Base-by-base conservation (phyloP, 192 early-diverging fungal species). In the Diversispora eburnea region DNA sequence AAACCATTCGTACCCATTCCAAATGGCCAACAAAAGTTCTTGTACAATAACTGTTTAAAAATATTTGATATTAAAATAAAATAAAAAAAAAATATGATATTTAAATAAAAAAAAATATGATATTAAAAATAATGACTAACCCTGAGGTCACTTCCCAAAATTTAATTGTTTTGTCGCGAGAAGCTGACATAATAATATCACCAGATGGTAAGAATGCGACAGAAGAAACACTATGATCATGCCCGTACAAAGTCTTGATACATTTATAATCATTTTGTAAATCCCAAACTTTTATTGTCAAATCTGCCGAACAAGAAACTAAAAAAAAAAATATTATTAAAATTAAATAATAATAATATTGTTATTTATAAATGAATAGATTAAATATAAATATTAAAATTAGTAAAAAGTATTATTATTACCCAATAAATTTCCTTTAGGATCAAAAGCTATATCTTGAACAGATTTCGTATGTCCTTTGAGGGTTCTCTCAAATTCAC, bases 381-480 rank as follows among this genome's bases (percentile, higher is more conserved):
- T 12, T 10, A 49, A 46, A 48, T 67, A 56, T n/a, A n/a, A 33
- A 45, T 5, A 3, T 33, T n/a, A 48, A 66, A 9, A 3, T 42
- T 19, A 66, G 9, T 25, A 56, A 19, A 19, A 43, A 47, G 12
- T 25, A 13, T 64, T 3, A 43, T 15, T 78, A n/a, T 72, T 86
- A 94, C 92, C 90, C 59, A 96, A 79, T 61, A 89, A 83, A 6
- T 87, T 84, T 49, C 96, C 95, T 63, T 94, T 93, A 10, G 88
- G 59, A 75, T 93, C 94, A 80, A 93, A 98, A 0, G 87, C 84
- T 33, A 98, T 66, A 87, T 92, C 92, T 76, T 93, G 91, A n/a
- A 98, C 94, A 12, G 95, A 84, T 73, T 97, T 95, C 2, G 96
- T 98, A 77, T 98, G 96, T 51, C 96, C 95, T 76, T 96, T 96